A percentile compares a stretch with the other conserved stretches of the same genome.
These are phyloP conservation scores for Physaria fendleri DNA, from an alignment of 345 rosid genomes.

Conservation along the genomic window DNA sequence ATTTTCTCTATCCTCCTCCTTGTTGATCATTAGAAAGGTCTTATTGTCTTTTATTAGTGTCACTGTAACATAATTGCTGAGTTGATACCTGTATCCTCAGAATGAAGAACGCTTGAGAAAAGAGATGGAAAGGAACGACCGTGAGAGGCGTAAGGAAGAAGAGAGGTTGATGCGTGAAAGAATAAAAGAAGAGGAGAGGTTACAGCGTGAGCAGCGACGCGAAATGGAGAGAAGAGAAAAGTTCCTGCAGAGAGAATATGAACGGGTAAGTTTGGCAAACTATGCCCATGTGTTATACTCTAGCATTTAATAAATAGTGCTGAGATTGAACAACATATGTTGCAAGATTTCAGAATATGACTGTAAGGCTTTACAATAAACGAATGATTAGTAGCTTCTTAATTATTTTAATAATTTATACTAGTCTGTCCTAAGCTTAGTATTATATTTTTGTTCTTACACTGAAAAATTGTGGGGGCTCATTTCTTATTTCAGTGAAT, in stretches of 20 bases:
- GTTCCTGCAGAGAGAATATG: constrained; percentile 71
- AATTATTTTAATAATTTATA: background rate
- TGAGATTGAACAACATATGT: constrained; percentile 12
- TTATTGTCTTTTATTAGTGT: constrained; percentile 2
- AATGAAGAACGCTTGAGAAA: constrained; percentile 78
- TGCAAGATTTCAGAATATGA: background rate
- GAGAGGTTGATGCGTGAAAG: no score
- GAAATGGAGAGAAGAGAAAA: constrained; percentile 92
- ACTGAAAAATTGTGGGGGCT: background rate
- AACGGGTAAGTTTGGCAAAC: constrained; percentile 43
- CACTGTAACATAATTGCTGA: constrained; percentile 17
- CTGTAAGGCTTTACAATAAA: constrained; percentile 3
- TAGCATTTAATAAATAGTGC: background rate
- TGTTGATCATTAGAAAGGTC: background rate
- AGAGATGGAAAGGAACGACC: constrained; percentile 89
- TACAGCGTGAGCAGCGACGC: constrained; percentile 77
- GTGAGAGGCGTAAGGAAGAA: constrained; percentile 96
- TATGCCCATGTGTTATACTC: background rate
- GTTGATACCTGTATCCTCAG: constrained; percentile 35
- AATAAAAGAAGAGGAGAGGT: no score
- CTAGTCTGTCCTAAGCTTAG: background rate
- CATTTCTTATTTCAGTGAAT: background rate
- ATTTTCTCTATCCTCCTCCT: background rate
- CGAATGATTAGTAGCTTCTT: background rate
- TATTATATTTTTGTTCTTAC: background rate